Evolutionary conservation across 2,329 filamentous ascomycete species (phyloP).

Genomic region (Botrytis fragariae): DNA sequence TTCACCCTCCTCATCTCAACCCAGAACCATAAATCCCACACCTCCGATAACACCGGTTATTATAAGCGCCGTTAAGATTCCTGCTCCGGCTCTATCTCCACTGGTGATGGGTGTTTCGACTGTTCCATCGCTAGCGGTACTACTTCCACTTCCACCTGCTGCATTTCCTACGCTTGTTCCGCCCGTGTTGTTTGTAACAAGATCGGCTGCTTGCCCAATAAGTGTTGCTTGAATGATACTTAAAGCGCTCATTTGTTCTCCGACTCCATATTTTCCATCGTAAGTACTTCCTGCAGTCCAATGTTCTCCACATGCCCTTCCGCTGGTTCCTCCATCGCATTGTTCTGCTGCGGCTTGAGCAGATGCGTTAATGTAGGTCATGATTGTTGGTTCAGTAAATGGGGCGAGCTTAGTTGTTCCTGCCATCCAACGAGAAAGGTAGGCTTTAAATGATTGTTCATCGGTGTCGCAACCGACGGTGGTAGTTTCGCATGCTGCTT

Average conservation of each 20-base stretch:
- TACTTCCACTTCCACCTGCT: conserved; percentile 26
- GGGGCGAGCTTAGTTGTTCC: conserved; percentile 63
- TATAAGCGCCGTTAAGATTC: conserved; percentile 56
- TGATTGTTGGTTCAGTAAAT: conserved; percentile 52
- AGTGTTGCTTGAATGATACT: conserved; percentile 62
- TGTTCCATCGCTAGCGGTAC: not conserved
- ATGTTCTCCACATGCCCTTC: conserved; percentile 57
- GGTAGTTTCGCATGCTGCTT: conserved; percentile 58
- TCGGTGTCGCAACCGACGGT: conserved; percentile 59
- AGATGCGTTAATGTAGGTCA: conserved; percentile 53
- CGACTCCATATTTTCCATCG: conserved; percentile 60
- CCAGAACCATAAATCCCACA: conserved; percentile 50
- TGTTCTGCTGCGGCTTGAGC: conserved; percentile 52
- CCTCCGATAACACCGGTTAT: conserved; percentile 53
- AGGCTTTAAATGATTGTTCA: conserved; percentile 62
- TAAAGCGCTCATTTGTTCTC: conserved; percentile 68
- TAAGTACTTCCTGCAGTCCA: conserved; percentile 55
- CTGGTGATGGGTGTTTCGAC: conserved; percentile 37
- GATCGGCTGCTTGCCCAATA: conserved; percentile 45
- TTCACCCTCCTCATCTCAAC: conserved; percentile 2
- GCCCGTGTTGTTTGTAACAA: conserved; percentile 51
- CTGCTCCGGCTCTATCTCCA: conserved; percentile 66
- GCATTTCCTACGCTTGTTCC: conserved; percentile 51
- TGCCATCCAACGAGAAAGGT: conserved; percentile 60
- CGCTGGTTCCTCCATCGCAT: conserved; percentile 50